phyloP scores from a whole-genome alignment of 164 flowering plant genomes.

The Cinnamomum micranthum region DNA sequence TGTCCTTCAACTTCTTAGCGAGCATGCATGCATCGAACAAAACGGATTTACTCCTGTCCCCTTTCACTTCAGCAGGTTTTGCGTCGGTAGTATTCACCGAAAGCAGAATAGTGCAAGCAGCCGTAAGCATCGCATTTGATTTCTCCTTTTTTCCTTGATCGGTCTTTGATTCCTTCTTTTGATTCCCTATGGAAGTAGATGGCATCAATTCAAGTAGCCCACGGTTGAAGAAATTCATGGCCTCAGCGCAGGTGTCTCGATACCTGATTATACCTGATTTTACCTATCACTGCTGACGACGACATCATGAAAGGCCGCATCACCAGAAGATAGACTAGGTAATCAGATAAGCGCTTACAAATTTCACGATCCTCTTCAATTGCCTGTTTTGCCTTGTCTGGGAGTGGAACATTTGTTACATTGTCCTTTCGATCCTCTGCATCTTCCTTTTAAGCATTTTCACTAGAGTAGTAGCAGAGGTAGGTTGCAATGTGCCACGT shows the following conservation, averaged over 20 bases:
- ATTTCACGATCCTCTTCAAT: not conserved
- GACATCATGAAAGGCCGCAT: conserved; percentile 17
- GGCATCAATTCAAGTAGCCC: not conserved
- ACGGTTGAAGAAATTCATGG: conserved; percentile 7
- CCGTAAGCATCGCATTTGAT: not conserved
- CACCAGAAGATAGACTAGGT: conserved; percentile 20
- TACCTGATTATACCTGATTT: conserved; percentile 7
- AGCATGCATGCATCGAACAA: conserved; percentile 17
- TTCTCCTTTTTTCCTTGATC: not conserved
- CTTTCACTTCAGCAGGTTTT: conserved; percentile 11
- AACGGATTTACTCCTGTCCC: conserved; percentile 21
- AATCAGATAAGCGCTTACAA: conserved; percentile 13
- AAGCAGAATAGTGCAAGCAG: not conserved
- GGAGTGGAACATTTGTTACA: too few relatives aligned
- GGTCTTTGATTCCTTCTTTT: not conserved
- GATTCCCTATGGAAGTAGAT: too few relatives aligned
- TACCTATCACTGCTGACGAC: conserved; percentile 10
- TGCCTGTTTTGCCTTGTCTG: not conserved
- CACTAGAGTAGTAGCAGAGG: conserved; percentile 7
- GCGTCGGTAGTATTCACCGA: not conserved
- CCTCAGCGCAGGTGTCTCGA: conserved; percentile 21
- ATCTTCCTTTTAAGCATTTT: too few relatives aligned
- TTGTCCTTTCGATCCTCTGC: too few relatives aligned
- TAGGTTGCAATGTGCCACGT: conserved; percentile 32
- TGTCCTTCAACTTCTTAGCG: conserved; percentile 2